Evolutionary conservation across 2,329 filamentous ascomycete genomes (phyloP), one percentile per base, ranked within the genome.

Genomic region (Pseudogymnoascus sp.): DNA sequence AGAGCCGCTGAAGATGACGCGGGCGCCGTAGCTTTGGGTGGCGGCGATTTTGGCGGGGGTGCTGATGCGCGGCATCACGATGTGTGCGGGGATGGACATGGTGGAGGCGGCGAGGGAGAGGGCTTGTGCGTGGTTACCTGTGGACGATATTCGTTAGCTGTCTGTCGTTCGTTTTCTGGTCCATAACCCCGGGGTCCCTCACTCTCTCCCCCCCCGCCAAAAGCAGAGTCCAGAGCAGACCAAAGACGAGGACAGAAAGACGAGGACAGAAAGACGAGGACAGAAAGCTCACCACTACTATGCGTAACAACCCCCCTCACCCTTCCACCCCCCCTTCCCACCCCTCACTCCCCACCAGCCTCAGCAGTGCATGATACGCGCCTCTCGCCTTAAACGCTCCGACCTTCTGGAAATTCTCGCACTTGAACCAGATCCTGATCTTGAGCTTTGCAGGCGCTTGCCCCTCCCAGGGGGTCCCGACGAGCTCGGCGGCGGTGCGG

Each of bases 321-420:
- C 68, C 76, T 75, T 0, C 88, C 81, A 2, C 81, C 81, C 79
- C 81, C 66, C 84, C 83, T 38, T 87, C 79, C 75, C 84, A 84
- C 0, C 83, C 86, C 4, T 81, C 77, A 69, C 86, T 82, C 66
- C 73, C 75, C 71, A 88, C 85, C 71, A 96, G 75, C 63, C 89
- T 77, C 69, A 86, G 82, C 39, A 96, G 72, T 0, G 92, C 92
- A 75, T 97, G 91, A 69, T 96, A 97, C 0, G 92, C 93, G 4
- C 93, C 94, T 5, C 93, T 81, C n/a, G 86, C 89, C 77, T 97
- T 97, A 79, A 97, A 97, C 0, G 93, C 93, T 60, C 93, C 94
- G 62, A 95, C 86, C 62, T 86, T 85, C 78, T 97, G 94, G 63
- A 91, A 79, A 75, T 97, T 97, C 79, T 97, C 93, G 75, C 91